A percentile compares a stretch with the other conserved stretches of the same genome.
phyloP scores from a whole-genome alignment of 495 filamentous ascomycete genomes.

The Podospora fimiseda region DNA sequence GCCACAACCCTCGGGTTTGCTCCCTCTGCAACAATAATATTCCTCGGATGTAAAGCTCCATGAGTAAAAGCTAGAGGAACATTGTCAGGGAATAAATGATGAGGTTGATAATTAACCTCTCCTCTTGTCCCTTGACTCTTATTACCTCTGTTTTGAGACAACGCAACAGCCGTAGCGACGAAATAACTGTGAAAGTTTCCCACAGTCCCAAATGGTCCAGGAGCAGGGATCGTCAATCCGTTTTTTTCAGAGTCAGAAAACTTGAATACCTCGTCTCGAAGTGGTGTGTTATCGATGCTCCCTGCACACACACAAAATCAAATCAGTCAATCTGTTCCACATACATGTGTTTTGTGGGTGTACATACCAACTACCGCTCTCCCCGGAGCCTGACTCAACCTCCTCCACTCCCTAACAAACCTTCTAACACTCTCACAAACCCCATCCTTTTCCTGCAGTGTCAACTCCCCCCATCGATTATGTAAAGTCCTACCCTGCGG shows the following conservation, averaged over 20 bases:
- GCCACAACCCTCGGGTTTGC: conserved; percentile 29
- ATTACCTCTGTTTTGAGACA: conserved; percentile 6
- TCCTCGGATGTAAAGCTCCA: conserved; percentile 39
- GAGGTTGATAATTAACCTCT: conserved; percentile 13
- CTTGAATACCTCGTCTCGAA: conserved; percentile 14
- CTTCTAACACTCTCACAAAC: conserved; percentile 6
- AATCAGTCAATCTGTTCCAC: too few species aligned
- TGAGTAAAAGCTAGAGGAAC: conserved; percentile 42
- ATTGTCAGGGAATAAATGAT: conserved; percentile 19
- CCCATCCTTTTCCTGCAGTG: conserved; percentile 1
- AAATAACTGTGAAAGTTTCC: conserved; percentile 19
- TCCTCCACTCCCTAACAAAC: conserved; percentile 10
- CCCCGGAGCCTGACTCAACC: conserved; percentile 5
- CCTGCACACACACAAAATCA: conserved; percentile 3
- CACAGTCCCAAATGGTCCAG: conserved; percentile 13
- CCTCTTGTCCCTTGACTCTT: not conserved
- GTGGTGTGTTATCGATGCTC: conserved; percentile 20
- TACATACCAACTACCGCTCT: conserved; percentile 9
- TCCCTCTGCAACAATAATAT: conserved; percentile 35
- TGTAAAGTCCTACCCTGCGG: conserved; percentile 8
- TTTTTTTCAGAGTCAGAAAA: conserved; percentile 3
- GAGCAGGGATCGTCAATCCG: not conserved
- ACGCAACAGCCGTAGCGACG: conserved; percentile 10
- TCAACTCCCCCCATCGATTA: conserved; percentile 5
- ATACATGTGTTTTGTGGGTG: too few species aligned